Evolutionary conservation across 768 basidiomycete genomes (phyloP).

Genomic region (Sporobolomyces phaffii): DNA sequence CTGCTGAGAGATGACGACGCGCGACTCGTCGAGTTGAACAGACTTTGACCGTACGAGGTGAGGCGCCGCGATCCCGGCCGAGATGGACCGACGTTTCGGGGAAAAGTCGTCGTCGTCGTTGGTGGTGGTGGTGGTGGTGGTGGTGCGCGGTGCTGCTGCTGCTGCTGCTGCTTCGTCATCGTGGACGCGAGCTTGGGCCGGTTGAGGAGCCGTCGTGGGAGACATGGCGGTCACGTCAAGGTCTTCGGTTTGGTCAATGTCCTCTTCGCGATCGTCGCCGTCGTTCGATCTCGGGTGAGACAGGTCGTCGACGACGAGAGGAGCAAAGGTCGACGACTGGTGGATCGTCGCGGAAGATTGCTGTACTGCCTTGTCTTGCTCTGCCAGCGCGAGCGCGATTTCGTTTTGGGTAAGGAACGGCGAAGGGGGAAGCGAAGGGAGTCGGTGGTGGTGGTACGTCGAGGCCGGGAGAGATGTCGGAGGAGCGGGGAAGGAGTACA

Average conservation of each 20-base stretch:
- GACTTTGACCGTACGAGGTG: constrained; percentile 9
- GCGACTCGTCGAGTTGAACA: constrained; percentile 17
- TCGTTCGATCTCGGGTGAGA: no score
- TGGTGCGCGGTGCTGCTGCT: no score
- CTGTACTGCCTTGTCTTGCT: constrained; percentile 4
- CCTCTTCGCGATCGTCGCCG: neutral
- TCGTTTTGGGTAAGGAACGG: constrained; percentile 32
- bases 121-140: no score
- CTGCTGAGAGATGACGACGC: neutral
- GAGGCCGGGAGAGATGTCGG: neutral
- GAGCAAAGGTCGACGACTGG: constrained; percentile 8
- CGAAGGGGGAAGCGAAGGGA: constrained; percentile 14
- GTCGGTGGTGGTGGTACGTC: constrained; percentile 12
- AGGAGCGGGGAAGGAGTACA: constrained; percentile 29
- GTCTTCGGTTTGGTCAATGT: neutral
- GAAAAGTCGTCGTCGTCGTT: constrained; percentile 6
- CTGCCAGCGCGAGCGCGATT: constrained; percentile 10
- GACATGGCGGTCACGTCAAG: neutral
- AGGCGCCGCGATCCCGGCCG: neutral
- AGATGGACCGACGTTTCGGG: neutral
- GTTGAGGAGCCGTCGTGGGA: neutral
- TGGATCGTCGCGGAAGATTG: neutral
- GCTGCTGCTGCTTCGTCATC: no score
- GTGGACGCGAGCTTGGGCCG: no score
- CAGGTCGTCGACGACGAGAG: neutral